A percentile compares a stretch with the other conserved stretches of the same genome.
Evolutionary conservation across 129 eudicot species (phyloP).

Genomic region (Dittrichia graveolens): DNA sequence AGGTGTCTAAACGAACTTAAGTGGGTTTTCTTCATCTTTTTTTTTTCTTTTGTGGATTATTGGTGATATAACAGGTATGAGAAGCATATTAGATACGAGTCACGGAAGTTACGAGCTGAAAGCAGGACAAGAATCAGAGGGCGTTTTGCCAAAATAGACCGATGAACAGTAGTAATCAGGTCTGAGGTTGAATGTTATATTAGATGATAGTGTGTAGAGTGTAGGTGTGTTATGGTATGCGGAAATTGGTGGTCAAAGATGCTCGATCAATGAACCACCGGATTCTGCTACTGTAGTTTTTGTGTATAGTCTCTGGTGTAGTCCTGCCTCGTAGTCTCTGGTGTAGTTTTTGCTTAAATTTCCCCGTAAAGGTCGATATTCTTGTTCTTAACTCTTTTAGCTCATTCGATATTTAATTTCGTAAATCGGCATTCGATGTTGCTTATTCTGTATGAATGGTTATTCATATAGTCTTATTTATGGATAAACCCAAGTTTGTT

Average conservation of each 20-base stretch:
- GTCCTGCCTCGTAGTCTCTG: constrained; percentile 6
- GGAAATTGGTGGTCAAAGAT: constrained; percentile 5
- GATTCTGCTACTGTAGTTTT: constrained; percentile 20
- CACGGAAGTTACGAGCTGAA: constrained; percentile 91
- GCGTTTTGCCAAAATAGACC: constrained; percentile 86
- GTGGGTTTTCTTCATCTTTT: neutral
- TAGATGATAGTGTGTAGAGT: constrained; percentile 28
- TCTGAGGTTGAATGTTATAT: neutral
- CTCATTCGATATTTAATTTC: too few relatives aligned
- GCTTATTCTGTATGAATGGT: too few relatives aligned
- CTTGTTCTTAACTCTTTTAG: too few relatives aligned
- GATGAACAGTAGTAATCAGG: constrained; percentile 15
- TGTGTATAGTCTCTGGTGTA: constrained; percentile 10
- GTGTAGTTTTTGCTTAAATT: neutral
- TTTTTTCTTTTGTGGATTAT: neutral
- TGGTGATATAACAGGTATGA: constrained; percentile 59
- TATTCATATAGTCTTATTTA: too few relatives aligned
- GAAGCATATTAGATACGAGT: constrained; percentile 91
- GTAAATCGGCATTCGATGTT: too few relatives aligned
- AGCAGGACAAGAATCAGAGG: constrained; percentile 80
- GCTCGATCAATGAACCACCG: neutral
- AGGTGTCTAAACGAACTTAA: neutral
- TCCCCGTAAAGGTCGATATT: too few relatives aligned
- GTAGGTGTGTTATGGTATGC: constrained; percentile 19
- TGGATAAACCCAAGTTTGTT: too few relatives aligned